phyloP scores from a whole-genome alignment of 768 basidiomycete genomes.

The Auricularia sp. region DNA sequence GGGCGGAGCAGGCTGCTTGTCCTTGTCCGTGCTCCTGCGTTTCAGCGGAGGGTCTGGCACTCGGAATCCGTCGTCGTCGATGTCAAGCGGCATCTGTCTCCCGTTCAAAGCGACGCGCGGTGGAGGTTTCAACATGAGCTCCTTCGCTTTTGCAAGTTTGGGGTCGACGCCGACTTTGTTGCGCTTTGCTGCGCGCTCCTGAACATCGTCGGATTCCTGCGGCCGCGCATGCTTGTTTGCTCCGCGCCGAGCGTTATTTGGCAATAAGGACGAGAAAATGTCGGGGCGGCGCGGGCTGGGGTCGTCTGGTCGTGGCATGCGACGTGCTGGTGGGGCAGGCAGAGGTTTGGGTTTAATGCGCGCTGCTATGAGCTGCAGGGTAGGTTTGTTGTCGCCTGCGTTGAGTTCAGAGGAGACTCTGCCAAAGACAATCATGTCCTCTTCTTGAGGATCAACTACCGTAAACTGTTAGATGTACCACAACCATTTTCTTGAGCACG shows the following conservation, averaged over 20 bases:
- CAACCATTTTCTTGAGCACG: background rate
- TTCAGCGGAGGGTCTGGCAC: background rate
- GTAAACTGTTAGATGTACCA: background rate
- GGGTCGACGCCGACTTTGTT: background rate
- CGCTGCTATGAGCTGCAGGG: conserved; percentile 5
- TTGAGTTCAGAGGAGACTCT: background rate
- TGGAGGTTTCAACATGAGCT: background rate
- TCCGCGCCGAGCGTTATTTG: background rate
- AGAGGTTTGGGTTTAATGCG: conserved; percentile 2
- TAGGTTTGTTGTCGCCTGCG: background rate
- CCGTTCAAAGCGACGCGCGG: background rate
- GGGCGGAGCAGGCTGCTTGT: background rate
- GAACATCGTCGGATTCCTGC: background rate
- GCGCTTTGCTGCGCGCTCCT: background rate
- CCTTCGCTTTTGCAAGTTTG: background rate
- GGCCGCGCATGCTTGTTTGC: background rate
- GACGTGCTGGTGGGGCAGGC: background rate
- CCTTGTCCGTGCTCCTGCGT: background rate
- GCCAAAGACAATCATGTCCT: conserved; percentile 5
- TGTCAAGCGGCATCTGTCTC: background rate
- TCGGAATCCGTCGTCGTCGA: background rate
- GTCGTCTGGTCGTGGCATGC: conserved; percentile 5
- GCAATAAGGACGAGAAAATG: background rate
- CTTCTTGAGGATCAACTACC: background rate
- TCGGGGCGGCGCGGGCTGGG: conserved; percentile 4